These are phyloP conservation scores for Fusarium armeniacum DNA, from an alignment of 2,329 filamentous ascomycete genomes.

Conservation along the genomic window DNA sequence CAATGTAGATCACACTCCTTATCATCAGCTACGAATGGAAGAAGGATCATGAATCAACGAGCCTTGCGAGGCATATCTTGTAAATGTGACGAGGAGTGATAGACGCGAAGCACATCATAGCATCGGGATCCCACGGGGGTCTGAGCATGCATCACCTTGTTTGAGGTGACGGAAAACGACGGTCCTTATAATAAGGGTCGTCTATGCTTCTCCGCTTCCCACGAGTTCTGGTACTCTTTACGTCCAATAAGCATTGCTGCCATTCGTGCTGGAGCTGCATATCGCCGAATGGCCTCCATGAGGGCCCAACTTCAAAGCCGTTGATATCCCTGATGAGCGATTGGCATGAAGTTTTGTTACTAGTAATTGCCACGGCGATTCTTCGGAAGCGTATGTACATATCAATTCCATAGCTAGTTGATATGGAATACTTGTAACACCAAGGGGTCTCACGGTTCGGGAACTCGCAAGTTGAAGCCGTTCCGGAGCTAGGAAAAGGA, in stretches of 20 bases:
- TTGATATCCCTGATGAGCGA: constrained; percentile 25
- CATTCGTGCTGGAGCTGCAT: constrained; percentile 13
- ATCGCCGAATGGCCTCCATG: constrained; percentile 21
- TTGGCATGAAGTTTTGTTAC: neutral
- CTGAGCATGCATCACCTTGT: constrained; percentile 35
- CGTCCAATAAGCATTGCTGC: constrained; percentile 35
- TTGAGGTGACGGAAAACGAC: constrained; percentile 38
- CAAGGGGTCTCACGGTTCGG: constrained; percentile 1
- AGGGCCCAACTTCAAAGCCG: constrained; percentile 27
- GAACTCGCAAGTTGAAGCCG: constrained; percentile 1
- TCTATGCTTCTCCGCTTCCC: constrained; percentile 44
- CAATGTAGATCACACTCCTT: constrained; percentile 6
- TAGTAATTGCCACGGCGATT: constrained; percentile 1
- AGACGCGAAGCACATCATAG: constrained; percentile 9
- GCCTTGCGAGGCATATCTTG: constrained; percentile 5
- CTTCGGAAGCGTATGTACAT: constrained; percentile 26
- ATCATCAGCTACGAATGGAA: neutral
- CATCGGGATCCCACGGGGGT: constrained; percentile 20
- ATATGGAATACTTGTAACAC: neutral
- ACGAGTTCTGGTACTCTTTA: constrained; percentile 17
- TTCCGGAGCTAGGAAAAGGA: constrained; percentile 3
- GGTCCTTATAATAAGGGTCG: constrained; percentile 39
- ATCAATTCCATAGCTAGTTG: neutral
- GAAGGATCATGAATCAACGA: neutral
- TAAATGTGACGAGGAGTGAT: constrained; percentile 5